A percentile compares a stretch with the other conserved stretches of the same genome.
These are phyloP conservation scores for Bryum argenteum DNA, from an alignment of 225 moss, liverwort and hornwort genomes.

Conservation along the genomic window DNA sequence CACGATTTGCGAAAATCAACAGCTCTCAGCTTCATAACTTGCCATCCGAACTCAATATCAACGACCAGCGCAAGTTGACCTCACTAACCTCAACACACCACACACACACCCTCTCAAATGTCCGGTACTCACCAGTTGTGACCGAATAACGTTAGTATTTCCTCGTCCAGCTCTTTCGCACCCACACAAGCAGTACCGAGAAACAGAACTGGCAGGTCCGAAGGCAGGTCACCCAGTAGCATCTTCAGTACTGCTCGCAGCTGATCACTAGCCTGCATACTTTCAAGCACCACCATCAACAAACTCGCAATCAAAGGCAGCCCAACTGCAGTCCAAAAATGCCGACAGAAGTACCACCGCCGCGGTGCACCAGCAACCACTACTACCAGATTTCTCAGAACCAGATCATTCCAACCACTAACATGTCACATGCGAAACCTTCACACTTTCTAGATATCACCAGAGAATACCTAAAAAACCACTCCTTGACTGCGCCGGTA, in stretches of 20 bases:
- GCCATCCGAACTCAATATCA: too few species aligned
- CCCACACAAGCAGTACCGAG: constrained; percentile 69
- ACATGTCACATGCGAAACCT: not conserved
- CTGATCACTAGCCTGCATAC: constrained; percentile 72
- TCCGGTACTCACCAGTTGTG: constrained; percentile 52
- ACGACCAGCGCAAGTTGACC: not conserved
- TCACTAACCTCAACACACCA: not conserved
- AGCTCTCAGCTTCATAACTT: not conserved
- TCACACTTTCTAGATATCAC: not conserved
- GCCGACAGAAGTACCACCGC: not conserved
- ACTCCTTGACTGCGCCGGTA: not conserved
- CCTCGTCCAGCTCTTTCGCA: constrained; percentile 64
- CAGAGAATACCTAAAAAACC: not conserved
- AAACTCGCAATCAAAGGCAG: not conserved
- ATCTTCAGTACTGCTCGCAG: constrained; percentile 78
- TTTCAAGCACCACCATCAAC: not conserved
- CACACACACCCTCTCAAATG: not conserved
- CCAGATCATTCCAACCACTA: not conserved
- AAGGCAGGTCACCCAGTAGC: constrained; percentile 74
- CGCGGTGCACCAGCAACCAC: too few species aligned
- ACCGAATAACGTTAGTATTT: constrained; percentile 58
- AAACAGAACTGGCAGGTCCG: constrained; percentile 78
- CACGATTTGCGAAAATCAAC: not conserved
- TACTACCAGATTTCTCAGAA: not conserved
- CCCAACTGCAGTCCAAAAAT: too few species aligned